phyloP scores from a whole-genome alignment of 176 grass and related monocot genomes.

The Aegilops longissima region DNA sequence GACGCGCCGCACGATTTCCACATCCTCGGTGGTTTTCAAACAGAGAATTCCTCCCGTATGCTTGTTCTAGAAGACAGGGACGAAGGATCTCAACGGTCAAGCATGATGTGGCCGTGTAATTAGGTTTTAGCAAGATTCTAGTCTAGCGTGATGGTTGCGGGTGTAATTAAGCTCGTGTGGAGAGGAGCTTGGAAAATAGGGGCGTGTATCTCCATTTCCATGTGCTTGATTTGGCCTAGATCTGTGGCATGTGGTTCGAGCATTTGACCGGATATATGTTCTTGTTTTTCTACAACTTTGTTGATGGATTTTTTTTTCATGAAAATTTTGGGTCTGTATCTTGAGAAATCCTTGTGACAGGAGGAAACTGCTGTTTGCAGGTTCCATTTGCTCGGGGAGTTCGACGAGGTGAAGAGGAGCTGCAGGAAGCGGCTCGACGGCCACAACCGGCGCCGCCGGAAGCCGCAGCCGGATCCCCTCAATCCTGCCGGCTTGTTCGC shows the following conservation, averaged over 20 bases:
- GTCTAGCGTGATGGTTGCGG: neutral
- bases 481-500: slow-evolving; percentile 54
- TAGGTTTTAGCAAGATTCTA: neutral
- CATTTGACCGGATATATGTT: neutral
- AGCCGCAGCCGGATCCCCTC: slow-evolving; percentile 64
- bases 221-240: neutral
- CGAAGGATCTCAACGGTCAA: neutral
- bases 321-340: neutral
- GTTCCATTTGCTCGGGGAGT: slow-evolving; percentile 85
- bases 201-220: neutral
- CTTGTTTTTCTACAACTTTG: neutral
- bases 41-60: neutral
- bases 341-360: neutral
- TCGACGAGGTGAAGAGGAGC: slow-evolving; percentile 84
- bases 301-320: neutral
- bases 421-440: slow-evolving; percentile 85
- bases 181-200: neutral
- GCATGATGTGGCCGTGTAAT: neutral
- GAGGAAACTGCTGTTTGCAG: slow-evolving; percentile 24
- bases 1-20: slow-evolving; percentile 17
- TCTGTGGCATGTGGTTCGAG: neutral
- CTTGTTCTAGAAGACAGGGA: slow-evolving; percentile 36
- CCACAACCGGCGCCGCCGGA: slow-evolving; percentile 81
- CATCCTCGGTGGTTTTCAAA: neutral
- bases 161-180: neutral